These are phyloP conservation scores for Pythium sp. DNA, from an alignment of 352 stramenopile species.

Conservation along the genomic window DNA sequence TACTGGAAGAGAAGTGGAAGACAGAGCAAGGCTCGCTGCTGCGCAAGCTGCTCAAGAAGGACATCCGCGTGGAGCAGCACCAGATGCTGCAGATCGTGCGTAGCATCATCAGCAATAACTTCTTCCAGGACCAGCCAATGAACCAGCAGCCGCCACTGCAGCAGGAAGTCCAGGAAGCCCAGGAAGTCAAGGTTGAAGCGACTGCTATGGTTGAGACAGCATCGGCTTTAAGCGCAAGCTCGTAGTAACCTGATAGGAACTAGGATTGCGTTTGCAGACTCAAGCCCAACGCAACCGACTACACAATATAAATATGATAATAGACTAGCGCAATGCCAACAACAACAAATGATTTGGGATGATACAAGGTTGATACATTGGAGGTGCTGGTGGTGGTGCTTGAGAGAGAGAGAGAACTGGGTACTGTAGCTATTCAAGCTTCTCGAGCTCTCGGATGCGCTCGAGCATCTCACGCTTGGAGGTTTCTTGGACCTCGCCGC, in stretches of 20 bases:
- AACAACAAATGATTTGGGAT: not conserved
- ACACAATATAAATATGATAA: constrained; percentile 7
- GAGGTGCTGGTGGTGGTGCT: not conserved
- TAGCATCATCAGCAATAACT: constrained; percentile 55
- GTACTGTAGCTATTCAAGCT: constrained; percentile 65
- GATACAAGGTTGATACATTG: not conserved
- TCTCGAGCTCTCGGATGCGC: constrained; percentile 90
- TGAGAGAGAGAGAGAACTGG: not conserved
- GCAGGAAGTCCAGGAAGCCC: not conserved
- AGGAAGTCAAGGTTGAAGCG: not conserved
- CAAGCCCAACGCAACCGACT: not conserved
- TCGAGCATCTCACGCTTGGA: constrained; percentile 92
- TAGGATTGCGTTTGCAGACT: not conserved
- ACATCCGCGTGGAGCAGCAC: constrained; percentile 64
- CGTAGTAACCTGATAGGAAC: not conserved
- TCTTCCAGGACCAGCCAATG: constrained; percentile 32
- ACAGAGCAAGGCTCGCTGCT: constrained; percentile 65
- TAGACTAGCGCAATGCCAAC: not conserved
- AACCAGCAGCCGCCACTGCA: not conserved
- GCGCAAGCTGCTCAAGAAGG: constrained; percentile 69
- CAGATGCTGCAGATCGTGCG: constrained; percentile 80
- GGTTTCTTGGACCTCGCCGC: constrained; percentile 92
- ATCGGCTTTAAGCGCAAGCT: not conserved
- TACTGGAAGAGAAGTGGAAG: constrained; percentile 57
- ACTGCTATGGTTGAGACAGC: not conserved